These are phyloP conservation scores for Malassezia slooffiae DNA, from an alignment of 1,284 basidiomycete genomes.

Conservation along the genomic window DNA sequence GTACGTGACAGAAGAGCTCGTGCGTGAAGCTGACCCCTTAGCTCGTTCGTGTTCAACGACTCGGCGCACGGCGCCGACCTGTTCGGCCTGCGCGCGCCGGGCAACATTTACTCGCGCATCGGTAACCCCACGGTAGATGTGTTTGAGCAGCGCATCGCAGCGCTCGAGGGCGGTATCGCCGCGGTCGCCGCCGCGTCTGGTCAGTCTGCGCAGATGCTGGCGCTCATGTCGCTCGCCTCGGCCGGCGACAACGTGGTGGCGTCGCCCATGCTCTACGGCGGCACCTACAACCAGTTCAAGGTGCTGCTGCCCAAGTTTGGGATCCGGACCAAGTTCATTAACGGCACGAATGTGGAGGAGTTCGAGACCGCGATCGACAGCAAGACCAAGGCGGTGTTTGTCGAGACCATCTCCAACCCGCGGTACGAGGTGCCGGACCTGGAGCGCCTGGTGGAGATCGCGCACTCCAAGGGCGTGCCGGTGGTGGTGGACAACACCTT, in stretches of 20 bases:
- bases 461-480: slow-evolving; percentile 64
- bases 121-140: slow-evolving; percentile 75
- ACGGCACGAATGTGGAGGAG: slow-evolving; percentile 55
- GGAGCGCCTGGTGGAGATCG: slow-evolving; percentile 63
- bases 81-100: slow-evolving; percentile 57
- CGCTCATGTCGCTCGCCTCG: slow-evolving; percentile 55
- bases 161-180: slow-evolving; percentile 68
- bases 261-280: slow-evolving; percentile 47
- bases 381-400: slow-evolving; percentile 53
- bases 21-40: slow-evolving; percentile 1
- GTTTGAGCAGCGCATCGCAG: slow-evolving; percentile 72
- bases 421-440: slow-evolving; percentile 64
- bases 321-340: slow-evolving; percentile 67
- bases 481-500: slow-evolving; percentile 83
- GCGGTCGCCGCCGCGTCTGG: slow-evolving; percentile 70
- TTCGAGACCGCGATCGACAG: slow-evolving; percentile 55
- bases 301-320: slow-evolving; percentile 61
- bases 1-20: slow-evolving; percentile 44
- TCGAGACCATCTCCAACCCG: slow-evolving; percentile 78
- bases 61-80: slow-evolving; percentile 64
- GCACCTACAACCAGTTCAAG: slow-evolving; percentile 82
- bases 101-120: slow-evolving; percentile 58
- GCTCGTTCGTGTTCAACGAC: slow-evolving; percentile 45
- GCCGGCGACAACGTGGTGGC: slow-evolving; percentile 73
- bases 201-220: slow-evolving; percentile 70